Evolutionary conservation across 2,329 filamentous ascomycete genomes (phyloP), one percentile per base, ranked within the genome.

Genomic region (Exserohilum rostratum): DNA sequence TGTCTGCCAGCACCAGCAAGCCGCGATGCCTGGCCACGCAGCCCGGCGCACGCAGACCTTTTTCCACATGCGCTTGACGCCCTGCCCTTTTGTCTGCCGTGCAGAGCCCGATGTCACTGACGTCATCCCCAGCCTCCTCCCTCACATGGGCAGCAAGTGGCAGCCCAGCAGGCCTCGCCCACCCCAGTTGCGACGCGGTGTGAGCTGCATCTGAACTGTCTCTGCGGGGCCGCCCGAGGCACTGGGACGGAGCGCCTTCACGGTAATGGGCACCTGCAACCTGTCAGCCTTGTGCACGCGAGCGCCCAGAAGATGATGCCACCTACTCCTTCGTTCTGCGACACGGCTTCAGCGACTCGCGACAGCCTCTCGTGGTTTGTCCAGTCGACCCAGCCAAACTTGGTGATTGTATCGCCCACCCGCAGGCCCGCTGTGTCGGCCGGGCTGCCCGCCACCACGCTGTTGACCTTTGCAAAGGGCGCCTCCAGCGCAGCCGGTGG

Each of bases 381-480:
- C 77, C 83, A 87, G 70, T 93, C 91, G 37, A 93, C 90, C 65
- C 86, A 87, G 58, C 93, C 95, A 79, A 99, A 97, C 67, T 84
- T 88, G 55, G 89, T 87, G 62, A 99, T 89, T 69, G 86, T 82
- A 76, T 99, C 95, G 20, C 90, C 93, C 2, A 84, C 78, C 73
- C 87, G 88, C 62, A 99, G 78, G 2, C 95, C 95, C 22, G 95
- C 93, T 48, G 83, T 78, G 31, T 90, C 89, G 9, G 95, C 95
- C 11, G 95, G 95, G 68, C 93, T 95, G 47, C 83, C 84, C 17
- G 84, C 76, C 31, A 88, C 87, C 9, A 99, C 90, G 48, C 84
- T 90, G 71, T 96, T 96, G 64, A 99, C 90, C 72, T 87, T 95
- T 29, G 95, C 95, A 73, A 99, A 99, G 0, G 90, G 86, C 40